Evolutionary conservation across 2,329 filamentous ascomycete genomes (phyloP).

Genomic region (Cladorrhinum sp.): DNA sequence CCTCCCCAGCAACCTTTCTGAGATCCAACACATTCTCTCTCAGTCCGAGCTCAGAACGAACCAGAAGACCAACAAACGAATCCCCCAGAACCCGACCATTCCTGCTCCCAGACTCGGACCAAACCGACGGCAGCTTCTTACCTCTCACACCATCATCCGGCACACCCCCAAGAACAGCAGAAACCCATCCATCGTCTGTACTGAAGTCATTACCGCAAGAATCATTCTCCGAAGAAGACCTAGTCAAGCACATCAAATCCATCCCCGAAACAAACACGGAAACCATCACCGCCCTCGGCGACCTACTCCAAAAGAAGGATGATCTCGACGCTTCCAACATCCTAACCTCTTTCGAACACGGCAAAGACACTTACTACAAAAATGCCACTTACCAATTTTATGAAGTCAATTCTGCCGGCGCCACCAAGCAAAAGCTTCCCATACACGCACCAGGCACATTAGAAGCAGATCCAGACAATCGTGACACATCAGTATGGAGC

Average conservation of each 20-base stretch:
- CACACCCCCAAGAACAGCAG: conserved; percentile 51
- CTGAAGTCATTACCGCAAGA: conserved; percentile 8
- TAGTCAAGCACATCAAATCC: conserved; percentile 41
- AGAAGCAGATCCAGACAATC: conserved; percentile 30
- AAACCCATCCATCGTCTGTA: conserved; percentile 48
- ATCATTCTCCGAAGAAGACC: conserved; percentile 39
- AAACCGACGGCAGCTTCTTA: conserved; percentile 19
- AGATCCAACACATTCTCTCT: conserved; percentile 1
- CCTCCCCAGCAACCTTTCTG: not conserved
- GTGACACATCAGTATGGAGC: conserved; percentile 43
- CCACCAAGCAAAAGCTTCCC: conserved; percentile 36
- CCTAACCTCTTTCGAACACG: conserved; percentile 28
- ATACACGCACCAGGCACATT: conserved; percentile 27
- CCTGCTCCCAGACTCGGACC: conserved; percentile 13
- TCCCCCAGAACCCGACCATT: conserved; percentile 8
- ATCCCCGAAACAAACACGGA: conserved; percentile 40
- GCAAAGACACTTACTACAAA: conserved; percentile 39
- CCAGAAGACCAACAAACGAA: conserved; percentile 3
- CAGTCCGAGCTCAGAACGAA: not conserved
- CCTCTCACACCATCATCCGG: conserved; percentile 29
- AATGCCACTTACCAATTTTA: conserved; percentile 57
- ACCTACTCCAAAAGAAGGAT: conserved; percentile 32
- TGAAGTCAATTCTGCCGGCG: conserved; percentile 48
- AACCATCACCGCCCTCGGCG: conserved; percentile 37
- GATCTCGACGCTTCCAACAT: conserved; percentile 34